These are phyloP conservation scores for Phytopythium cucurbitacearum DNA, from an alignment of 352 stramenopile species.

Conservation along the genomic window DNA sequence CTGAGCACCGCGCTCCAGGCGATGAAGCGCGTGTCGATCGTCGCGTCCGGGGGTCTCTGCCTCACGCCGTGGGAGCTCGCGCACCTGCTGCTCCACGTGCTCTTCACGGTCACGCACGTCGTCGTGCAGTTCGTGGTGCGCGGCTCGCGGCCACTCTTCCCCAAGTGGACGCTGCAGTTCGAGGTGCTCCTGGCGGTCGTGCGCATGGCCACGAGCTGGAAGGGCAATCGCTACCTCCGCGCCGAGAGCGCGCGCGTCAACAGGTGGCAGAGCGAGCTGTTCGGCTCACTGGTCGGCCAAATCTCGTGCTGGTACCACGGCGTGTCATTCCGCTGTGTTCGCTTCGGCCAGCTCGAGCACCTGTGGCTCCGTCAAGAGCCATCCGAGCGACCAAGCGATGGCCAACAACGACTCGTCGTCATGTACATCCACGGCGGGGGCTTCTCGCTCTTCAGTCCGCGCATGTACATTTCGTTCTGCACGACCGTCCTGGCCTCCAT, in stretches of 20 bases:
- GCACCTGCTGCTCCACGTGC: constrained; percentile 6
- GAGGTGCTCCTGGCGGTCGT: constrained; percentile 21
- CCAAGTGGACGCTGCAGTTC: constrained; percentile 32
- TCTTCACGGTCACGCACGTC: constrained; percentile 3
- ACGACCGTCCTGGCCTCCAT: constrained; percentile 9
- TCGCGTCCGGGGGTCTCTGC: constrained; percentile 3
- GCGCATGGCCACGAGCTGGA: constrained; percentile 9
- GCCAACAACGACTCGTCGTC: constrained; percentile 17
- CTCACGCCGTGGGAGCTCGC: too few species aligned
- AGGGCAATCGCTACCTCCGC: constrained; percentile 13
- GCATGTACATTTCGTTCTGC: constrained; percentile 30
- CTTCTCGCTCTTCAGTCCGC: constrained; percentile 31
- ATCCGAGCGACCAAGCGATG: neutral
- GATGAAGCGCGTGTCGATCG: constrained; percentile 5
- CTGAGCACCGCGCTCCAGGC: constrained; percentile 8
- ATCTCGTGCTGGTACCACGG: constrained; percentile 12
- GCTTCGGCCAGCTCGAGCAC: constrained; percentile 36
- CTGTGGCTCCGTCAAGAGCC: constrained; percentile 21
- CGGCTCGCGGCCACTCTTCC: constrained; percentile 19
- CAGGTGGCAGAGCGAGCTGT: constrained; percentile 14
- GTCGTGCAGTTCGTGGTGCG: constrained; percentile 11
- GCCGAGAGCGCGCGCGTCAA: constrained; percentile 14
- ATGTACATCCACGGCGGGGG: constrained; percentile 42
- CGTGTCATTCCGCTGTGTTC: constrained; percentile 15
- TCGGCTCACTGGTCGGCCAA: constrained; percentile 17